Conservation (phyloP, 305 asterid genomes). For the Fraxinus platypoda region DNA sequence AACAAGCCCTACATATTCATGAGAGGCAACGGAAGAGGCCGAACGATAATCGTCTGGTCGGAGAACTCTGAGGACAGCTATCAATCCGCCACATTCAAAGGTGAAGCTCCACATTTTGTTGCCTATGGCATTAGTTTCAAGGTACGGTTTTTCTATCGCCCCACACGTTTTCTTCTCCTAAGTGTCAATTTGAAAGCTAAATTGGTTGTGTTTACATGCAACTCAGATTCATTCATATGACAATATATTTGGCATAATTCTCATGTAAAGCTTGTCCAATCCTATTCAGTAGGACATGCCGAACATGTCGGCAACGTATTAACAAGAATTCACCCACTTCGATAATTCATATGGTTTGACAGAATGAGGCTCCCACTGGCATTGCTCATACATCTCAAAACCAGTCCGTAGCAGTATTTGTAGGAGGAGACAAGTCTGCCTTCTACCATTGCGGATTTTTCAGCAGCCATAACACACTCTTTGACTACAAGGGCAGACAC, state of each 20-base stretch:
- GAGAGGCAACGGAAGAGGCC: constrained; percentile 75
- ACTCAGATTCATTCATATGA: neutral
- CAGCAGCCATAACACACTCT: constrained; percentile 73
- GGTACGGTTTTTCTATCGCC: constrained; percentile 32
- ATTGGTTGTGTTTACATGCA: neutral
- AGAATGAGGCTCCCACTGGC: constrained; percentile 58
- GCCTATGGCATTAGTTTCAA: constrained; percentile 84
- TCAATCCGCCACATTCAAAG: constrained; percentile 60
- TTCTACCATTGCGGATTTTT: constrained; percentile 72
- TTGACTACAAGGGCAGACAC: constrained; percentile 70
- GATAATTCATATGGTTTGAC: constrained; percentile 1
- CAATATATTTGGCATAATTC: neutral
- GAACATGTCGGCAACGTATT: neutral
- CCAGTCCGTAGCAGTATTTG: constrained; percentile 67
- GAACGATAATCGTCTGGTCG: constrained; percentile 56
- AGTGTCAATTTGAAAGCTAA: neutral
- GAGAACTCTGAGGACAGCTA: constrained; percentile 42
- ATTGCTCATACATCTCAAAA: constrained; percentile 29
- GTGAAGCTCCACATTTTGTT: constrained; percentile 64
- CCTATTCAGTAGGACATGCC: neutral
- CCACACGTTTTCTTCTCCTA: neutral
- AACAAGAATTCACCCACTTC: neutral
- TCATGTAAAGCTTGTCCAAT: neutral
- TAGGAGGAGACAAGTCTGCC: constrained; percentile 66
- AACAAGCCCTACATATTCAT: constrained; percentile 67